Base-by-base conservation (phyloP, 2,329 filamentous ascomycete species). In the Mycocentrospora acerina region DNA sequence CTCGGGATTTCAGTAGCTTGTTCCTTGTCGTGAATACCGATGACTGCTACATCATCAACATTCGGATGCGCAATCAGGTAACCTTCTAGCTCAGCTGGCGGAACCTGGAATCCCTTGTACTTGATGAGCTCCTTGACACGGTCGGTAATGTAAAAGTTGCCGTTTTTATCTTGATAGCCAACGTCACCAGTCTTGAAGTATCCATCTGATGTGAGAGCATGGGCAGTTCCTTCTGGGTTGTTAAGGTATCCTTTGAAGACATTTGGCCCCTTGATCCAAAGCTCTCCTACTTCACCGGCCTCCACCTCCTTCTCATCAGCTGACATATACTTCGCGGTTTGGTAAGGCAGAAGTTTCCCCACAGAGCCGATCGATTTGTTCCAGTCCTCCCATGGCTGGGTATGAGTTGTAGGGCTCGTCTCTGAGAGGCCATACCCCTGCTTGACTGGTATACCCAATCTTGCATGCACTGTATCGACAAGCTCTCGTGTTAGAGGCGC, bases 121-220 rank as follows among this genome's bases (percentile, higher is more conserved):
- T 69, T 70, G 53, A 70, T 70, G 34, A 70, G 52, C 38, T 70
- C 67, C 47, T 70, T 70, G 35, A 69, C 62, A 6, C 90, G 84
- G 61, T 96, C 90, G 1, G 90, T 95, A 62, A 95, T 91, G 72
- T 83, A 95, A 57, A 94, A 88, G 60, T 94, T 88, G 19, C 86
- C 86, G 33, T 86, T 76, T 30, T 77, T 71, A 59, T 95, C 88
- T 56, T 87, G 80, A 49, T 87, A 83, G 4, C 88, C 87, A 17
- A 95, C 82, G 57, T 96, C 90, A 2, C 90, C 90, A 0, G 90
- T 95, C 67, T 85, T 90, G 76, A 95, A 95, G 73, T 83, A 96
- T 1, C 88, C 88, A 49, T 94, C 88, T 0, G 72, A 52, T 2
- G 85, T 86, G 45, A 93, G 81, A 0, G 85, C 82, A 30, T 88